Base-by-base conservation (phyloP, 192 early-diverging fungal species). In the Paraglomus occultum region DNA sequence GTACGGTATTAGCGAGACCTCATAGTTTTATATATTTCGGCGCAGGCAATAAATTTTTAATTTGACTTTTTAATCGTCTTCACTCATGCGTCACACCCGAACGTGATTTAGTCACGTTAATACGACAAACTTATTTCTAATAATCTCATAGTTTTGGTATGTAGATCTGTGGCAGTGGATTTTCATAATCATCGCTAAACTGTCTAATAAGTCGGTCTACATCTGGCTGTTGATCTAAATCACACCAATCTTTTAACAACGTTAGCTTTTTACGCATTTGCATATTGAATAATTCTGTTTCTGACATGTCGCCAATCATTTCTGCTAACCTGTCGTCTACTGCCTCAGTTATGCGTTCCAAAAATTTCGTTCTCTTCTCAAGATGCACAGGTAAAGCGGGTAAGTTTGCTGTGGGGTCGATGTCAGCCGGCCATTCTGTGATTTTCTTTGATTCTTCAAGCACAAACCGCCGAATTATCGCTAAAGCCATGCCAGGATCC, bases 141-240 rank as follows among this genome's bases (percentile, higher is more conserved):
- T n/a, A n/a, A n/a, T n/a, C n/a, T n/a, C n/a, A n/a, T n/a, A n/a
- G n/a, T n/a, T n/a, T n/a, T n/a, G n/a, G n/a, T n/a, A n/a, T n/a
- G 20, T 23, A 64, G 46, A 64, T 64, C 43, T 7, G 45, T 23
- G 46, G 44, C 50, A 22, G 9, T 50, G 59, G 14, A 31, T 31
- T 64, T 49, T 64, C 63, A 64, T 64, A 64, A 49, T 64, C 48
- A 38, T 66, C 64, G 51, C 49, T 50, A 15, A 66, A 51, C 15
- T 66, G 64, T 51, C 49, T 49, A 51, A 66, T 49, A 49, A 51
- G 18, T 40, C 51, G 23, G 51, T 66, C 63, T 64, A 64, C 38
- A 11, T 43, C 10, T 66, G 64, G 47, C 51, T 50, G 48, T 51
- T 66, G 23, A 17, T 66, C 48, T 49, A 64, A 18, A 38, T 50